Evolutionary conservation across 208 protist genomes (phyloP).

Genomic region (Vickermania ingenoplastis): DNA sequence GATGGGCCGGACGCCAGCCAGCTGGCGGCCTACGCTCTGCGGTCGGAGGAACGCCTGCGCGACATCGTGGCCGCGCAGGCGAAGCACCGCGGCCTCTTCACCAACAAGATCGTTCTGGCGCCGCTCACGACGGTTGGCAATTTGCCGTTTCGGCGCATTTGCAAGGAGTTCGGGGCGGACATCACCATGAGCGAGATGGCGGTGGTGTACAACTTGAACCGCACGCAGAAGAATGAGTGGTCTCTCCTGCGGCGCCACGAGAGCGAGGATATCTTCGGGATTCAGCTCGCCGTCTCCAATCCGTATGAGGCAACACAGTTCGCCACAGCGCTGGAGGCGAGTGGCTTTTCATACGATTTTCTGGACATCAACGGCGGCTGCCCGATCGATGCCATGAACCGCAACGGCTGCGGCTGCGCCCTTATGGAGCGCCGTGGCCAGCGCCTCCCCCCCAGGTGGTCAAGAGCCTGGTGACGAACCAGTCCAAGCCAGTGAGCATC

Average conservation of each 20-base stretch:
- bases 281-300: constrained; percentile 83
- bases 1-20: constrained; percentile 14
- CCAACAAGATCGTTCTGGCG: constrained; percentile 90
- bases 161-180: constrained; percentile 87
- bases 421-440: constrained; percentile 67
- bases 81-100: constrained; percentile 53
- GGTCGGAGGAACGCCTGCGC: constrained; percentile 23
- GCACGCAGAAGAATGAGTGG: constrained; percentile 84
- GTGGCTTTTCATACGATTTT: constrained; percentile 87
- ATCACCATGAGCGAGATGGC: constrained; percentile 96
- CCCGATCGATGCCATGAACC: constrained; percentile 89
- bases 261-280: constrained; percentile 93
- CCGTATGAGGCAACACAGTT: constrained; percentile 45
- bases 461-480: constrained; percentile 32
- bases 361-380: constrained; percentile 96
- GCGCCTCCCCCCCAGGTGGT: constrained; percentile 73
- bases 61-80: constrained; percentile 22
- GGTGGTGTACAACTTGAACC: constrained; percentile 78
- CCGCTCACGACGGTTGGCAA: constrained; percentile 98
- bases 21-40: constrained; percentile 1
- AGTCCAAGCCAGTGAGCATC: constrained; percentile 75
- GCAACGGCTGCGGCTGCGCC: constrained; percentile 76
- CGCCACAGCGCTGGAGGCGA: constrained; percentile 61
- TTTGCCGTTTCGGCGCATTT: constrained; percentile 93
- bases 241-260: constrained; percentile 90